phyloP scores from a whole-genome alignment of 192 early-diverging fungal species.

The Dissophora ornata region DNA sequence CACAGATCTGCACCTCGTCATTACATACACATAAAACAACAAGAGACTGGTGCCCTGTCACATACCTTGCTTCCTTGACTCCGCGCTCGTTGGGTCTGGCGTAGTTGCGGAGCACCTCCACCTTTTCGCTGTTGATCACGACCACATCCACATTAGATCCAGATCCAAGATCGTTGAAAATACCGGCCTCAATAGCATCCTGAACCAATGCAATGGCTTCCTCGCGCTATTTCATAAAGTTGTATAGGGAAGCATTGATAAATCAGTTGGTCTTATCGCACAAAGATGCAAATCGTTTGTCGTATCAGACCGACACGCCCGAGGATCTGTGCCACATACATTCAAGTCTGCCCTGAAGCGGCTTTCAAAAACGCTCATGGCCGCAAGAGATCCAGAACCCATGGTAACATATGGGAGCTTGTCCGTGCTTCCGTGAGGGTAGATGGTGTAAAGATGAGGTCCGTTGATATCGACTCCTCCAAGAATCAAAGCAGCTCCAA shows the following conservation, averaged over 20 bases:
- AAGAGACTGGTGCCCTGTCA: constrained; percentile 27
- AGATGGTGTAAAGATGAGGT: constrained; percentile 90
- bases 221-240: constrained; percentile 71
- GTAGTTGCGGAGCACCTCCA: constrained; percentile 89
- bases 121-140: constrained; percentile 88
- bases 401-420: constrained; percentile 97
- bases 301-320: too few relatives aligned
- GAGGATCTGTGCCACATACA: constrained; percentile 40
- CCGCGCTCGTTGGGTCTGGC: constrained; percentile 89
- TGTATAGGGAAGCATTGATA: not conserved
- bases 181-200: constrained; percentile 95
- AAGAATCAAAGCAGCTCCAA: constrained; percentile 93
- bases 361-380: constrained; percentile 96
- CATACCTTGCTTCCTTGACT: constrained; percentile 88
- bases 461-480: constrained; percentile 94
- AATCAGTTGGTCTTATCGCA: not conserved
- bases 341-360: constrained; percentile 82
- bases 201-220: constrained; percentile 91
- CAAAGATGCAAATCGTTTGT: not conserved
- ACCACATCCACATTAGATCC: constrained; percentile 96
- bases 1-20: too few relatives aligned
- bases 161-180: constrained; percentile 99
- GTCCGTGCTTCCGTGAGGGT: constrained; percentile 96
- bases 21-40: too few relatives aligned
- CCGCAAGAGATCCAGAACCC: constrained; percentile 95